A percentile compares a stretch with the other conserved stretches of the same genome.
These are phyloP conservation scores for Cunninghamia lanceolata DNA, from an alignment of 75 land plant species.

Conservation along the genomic window DNA sequence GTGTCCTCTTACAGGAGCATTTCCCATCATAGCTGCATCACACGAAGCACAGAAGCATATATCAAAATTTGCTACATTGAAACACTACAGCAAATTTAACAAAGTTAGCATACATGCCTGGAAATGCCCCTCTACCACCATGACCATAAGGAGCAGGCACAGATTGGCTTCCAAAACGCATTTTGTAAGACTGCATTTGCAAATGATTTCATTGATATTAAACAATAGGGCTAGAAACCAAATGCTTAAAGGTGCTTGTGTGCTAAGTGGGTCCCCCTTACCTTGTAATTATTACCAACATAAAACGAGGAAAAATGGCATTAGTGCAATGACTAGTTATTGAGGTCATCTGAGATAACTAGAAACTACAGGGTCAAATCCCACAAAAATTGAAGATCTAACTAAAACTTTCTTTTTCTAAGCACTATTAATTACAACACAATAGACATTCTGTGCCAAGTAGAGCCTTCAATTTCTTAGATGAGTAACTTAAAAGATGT, in stretches of 20 bases:
- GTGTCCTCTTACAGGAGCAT: slow-evolving; percentile 6
- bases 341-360: too few species aligned
- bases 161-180: slow-evolving; percentile 8
- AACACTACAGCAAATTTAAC: background rate
- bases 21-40: background rate
- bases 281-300: too few species aligned
- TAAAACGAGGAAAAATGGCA: too few species aligned
- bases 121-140: background rate
- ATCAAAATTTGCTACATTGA: background rate
- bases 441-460: background rate
- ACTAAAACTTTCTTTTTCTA: too few species aligned
- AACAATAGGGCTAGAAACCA: background rate
- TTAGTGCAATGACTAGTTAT: too few species aligned
- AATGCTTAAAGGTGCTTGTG: too few species aligned
- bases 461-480: too few species aligned
- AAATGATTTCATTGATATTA: slow-evolving; percentile 21
- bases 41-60: background rate
- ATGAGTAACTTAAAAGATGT: too few species aligned
- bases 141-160: background rate
- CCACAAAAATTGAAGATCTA: too few species aligned
- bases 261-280: too few species aligned
- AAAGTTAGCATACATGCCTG: background rate
- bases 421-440: background rate
- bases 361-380: too few species aligned
- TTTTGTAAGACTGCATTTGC: slow-evolving; percentile 21